Evolutionary conservation across 176 grass and related monocot species (phyloP).

Genomic region (Paspalum vaginatum): DNA sequence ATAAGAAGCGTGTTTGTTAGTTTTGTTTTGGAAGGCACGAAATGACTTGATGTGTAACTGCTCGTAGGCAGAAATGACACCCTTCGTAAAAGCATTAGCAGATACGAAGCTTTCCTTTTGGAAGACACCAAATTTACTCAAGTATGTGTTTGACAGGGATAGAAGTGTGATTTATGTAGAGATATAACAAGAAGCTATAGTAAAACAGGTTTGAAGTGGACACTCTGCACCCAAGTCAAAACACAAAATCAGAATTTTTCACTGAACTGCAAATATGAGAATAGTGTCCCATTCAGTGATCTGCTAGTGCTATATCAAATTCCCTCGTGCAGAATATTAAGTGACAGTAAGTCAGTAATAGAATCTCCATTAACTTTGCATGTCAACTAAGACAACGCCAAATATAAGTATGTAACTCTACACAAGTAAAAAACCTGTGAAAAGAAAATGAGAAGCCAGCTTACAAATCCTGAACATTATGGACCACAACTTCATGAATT

Average conservation of each 20-base stretch:
- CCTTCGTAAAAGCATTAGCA: background rate
- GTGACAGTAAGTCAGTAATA: too few species aligned
- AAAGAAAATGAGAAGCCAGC: too few species aligned
- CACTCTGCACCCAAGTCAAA: background rate
- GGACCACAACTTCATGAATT: conserved; percentile 22
- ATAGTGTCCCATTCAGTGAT: background rate
- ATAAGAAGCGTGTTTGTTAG: background rate
- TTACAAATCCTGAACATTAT: conserved; percentile 20
- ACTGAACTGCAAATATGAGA: background rate
- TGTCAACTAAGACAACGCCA: too few species aligned
- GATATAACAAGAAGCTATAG: too few species aligned
- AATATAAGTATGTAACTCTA: too few species aligned
- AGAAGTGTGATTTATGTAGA: background rate
- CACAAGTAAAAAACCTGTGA: background rate
- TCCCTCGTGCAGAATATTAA: too few species aligned
- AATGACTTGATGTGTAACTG: conserved; percentile 18
- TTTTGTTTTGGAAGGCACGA: background rate
- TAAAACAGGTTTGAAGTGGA: conserved; percentile 2
- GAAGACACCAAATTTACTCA: background rate
- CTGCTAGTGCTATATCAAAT: background rate
- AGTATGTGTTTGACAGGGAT: background rate
- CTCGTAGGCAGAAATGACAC: background rate
- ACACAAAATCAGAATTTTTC: background rate
- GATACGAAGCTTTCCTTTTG: background rate
- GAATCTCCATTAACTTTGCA: too few species aligned